Evolutionary conservation across 192 early-diverging fungal genomes (phyloP), one percentile per base, ranked within the genome.

Genomic region (Coemansia sp.): DNA sequence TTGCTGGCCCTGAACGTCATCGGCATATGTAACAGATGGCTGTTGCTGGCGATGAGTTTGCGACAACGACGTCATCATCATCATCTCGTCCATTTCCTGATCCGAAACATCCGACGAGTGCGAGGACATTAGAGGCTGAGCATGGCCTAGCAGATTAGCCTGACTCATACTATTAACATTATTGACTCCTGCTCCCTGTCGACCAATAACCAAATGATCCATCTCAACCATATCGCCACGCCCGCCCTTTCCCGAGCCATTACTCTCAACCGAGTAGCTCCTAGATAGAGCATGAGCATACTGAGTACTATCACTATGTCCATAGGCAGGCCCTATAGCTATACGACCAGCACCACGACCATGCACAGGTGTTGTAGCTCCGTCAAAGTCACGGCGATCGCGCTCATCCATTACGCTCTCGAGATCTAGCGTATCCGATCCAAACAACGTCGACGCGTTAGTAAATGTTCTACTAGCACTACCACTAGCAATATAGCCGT

Each of bases 361-460:
- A 38, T 18, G 74, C 18, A 65, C 51, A 3, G 82, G 77, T 54
- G 82, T 74, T 3, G 71, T 42, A 0, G 82, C 67, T 47, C 82
- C 82, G 52, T 84, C 82, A 78, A 84, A 84, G 71, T 84, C 82
- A 34, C 71, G 77, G 2, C 74, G 77, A 43, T 84, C 82, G 68
- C 75, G 82, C 43, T 72, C 82, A 41, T 84, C 82, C 82, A 84
- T 79, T 15, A 74, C 71, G 47, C 74, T 79, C 36, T 79, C 77
- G 6, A 70, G 46, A 5, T 79, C 82, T 62, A 76, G 55, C 0
- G 59, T 44, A 9, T 84, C 74, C 13, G 73, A 73, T 15, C 82
- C 82, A 63, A 70, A 84, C 47, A 84, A 24, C 2, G 77, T 77
- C 34, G 82, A 84, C 16, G 81, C 70, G 13, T 75, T 72, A 55